Percentiles rank a stretch among this genome's conserved stretches.
These are phyloP conservation scores for Ustilago shanxiensis DNA, from an alignment of 1,284 basidiomycete species.

Conservation along the genomic window DNA sequence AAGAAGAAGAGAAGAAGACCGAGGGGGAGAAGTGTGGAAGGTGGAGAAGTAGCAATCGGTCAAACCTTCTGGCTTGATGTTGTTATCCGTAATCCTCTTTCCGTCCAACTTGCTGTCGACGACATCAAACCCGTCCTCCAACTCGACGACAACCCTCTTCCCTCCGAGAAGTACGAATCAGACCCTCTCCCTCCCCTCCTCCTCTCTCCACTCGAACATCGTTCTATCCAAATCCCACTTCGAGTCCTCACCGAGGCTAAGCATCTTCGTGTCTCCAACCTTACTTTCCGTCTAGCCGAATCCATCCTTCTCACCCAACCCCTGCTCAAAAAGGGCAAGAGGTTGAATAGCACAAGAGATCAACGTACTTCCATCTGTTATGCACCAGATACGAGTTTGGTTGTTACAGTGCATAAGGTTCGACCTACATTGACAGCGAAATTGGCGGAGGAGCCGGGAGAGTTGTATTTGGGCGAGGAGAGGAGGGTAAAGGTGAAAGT, in stretches of 20 bases:
- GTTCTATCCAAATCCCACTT: conserved; percentile 13
- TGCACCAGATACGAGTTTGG: conserved; percentile 70
- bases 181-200: conserved; percentile 58
- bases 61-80: conserved; percentile 71
- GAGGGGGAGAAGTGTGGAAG: conserved; percentile 22
- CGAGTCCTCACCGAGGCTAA: conserved; percentile 19
- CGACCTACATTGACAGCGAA: conserved; percentile 30
- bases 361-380: conserved; percentile 71
- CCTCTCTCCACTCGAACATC: conserved; percentile 17
- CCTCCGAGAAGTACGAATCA: conserved; percentile 29
- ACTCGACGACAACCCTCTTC: background rate
- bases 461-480: conserved; percentile 27
- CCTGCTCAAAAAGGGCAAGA: conserved; percentile 70
- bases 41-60: conserved; percentile 46
- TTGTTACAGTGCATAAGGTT: conserved; percentile 64
- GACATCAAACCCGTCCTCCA: conserved; percentile 17
- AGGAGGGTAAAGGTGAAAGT: conserved; percentile 24
- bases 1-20: conserved; percentile 22
- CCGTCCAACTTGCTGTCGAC: conserved; percentile 39
- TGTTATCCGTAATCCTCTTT: conserved; percentile 71
- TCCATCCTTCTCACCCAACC: conserved; percentile 71
- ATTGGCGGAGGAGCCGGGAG: conserved; percentile 17
- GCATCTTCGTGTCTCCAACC: conserved; percentile 59
- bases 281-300: conserved; percentile 71
- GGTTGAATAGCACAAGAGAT: conserved; percentile 71